Base-by-base conservation (phyloP, 768 basidiomycete species). In the Galerina sulciceps region DNA sequence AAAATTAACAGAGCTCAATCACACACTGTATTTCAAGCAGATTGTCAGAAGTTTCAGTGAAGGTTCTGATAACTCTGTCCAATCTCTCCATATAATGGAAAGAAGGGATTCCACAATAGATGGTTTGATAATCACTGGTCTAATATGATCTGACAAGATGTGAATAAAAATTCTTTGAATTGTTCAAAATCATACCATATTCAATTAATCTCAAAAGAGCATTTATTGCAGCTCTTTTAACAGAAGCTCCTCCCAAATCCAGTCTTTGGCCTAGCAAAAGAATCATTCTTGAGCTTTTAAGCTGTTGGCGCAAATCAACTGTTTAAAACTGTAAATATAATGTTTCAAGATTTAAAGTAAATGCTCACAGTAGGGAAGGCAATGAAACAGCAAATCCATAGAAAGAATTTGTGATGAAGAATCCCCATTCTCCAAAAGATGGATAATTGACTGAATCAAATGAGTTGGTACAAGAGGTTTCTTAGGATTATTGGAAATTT, bases 261-360 rank as follows among this genome's bases (percentile, higher is more conserved):
- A 52, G 44, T n/a, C 51, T 34, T 43, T 52, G 36, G 37, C 37
- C 42, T 17, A 58, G 26, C 6, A 51, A 35, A 13, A 43, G 8
- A 17, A 58, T 47, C 2, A 58, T 42, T 10, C 36, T 46, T 10
- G 57, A 58, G 43, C 26, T 47, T 5, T 22, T 46, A 11, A 58
- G 14, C 11, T 45, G 23, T 37, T 58, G 57, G 3, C 57, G 57
- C 2, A 58, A 38, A 46, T 58, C 57, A 14, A 58, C 57, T 58
- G 15, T 6, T 14, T 3, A 20, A 37, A 11, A 11, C 46, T 15
- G 40, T 49, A 22, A 58, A 13, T 10, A 18, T 8, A 15, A 46
- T 43, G 11, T 6, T 9, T 45, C 1, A 41, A 3, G 14, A 20
- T 23, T 10, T 15, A 56, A 10, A 20, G 10, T 23, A 44, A 35